Evolutionary conservation across 345 rosid species (phyloP), one percentile per base, ranked within the genome.

Genomic region (Acer negundo): DNA sequence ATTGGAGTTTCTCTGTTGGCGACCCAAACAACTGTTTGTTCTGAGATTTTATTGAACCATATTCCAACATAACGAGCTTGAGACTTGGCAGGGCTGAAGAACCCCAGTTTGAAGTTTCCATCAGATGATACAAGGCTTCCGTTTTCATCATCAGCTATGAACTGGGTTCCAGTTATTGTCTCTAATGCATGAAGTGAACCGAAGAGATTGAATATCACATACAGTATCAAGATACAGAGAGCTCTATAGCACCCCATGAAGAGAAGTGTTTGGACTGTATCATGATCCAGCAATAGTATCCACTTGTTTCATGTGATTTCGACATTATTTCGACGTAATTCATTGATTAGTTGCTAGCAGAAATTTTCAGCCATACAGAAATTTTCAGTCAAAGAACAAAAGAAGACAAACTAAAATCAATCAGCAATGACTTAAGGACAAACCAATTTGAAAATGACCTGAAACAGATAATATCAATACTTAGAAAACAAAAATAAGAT

Each of bases 1-100:
- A 81, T 15, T 35, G 83, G 77, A 42, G n/a, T 23, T 64, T 81
- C 72, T 1, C 81, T 68, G 40, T 79, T 84, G 19, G 84, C 87
- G 0, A 84, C 84, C 84, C 81, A 84, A 4, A 81, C 82, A 7
- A 73, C 56, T 8, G 77, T 76, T 28, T 13, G 80, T 46, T 61
- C 56, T 0, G 81, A 19, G 22, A 84, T 1, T 6, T 74, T 68
- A 8, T 55, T 17, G 70, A 62, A 76, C 85, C 82, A 82, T 12
- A 80, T 62, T 12, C 86, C 86, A 2, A 85, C 63, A 62, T 75
- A 82, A 38, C 71, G 75, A 40, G 22, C 7, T 56, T 10, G 69
- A n/a, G 79, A 75, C 49, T 40, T 69, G 3, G 63, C 70, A 0
- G 69, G 81, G 49, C 81, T 82, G 77, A 85, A 80, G 77, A 82